Evolutionary conservation across 768 basidiomycete genomes (phyloP), one percentile per base, ranked within the genome.

Genomic region (Brasilioporus rufonigricans): DNA sequence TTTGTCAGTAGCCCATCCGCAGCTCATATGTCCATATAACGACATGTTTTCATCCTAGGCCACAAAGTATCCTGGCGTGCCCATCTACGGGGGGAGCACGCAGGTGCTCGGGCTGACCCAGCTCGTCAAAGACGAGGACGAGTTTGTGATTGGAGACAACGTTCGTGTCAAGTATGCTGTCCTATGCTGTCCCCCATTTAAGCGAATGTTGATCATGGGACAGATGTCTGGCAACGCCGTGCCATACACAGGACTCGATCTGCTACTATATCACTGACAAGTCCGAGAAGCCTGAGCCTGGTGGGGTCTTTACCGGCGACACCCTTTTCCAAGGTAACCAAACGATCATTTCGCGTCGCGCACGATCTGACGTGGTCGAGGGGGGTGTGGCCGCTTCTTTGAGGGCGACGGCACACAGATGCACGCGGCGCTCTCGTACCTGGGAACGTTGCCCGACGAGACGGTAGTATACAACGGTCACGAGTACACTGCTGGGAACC

Each of bases 191-290:
- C 11, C 44, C 36, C 21, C 35, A n/a, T 3, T 29, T 41, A n/a
- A n/a, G 36, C 43, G 33, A 41, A 26, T 35, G 23, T 40, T 63
- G 51, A 61, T 40, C 53, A 51, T 27, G 32, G 31, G 27, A 31
- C 56, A 90, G 91, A 69, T 91, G 89, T 71, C 73, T 93, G 23
- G 86, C 90, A 24, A 94, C 91, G 1, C 91, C 93, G 1, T 95
- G 93, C 72, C 96, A 98, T 70, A 98, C 96, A 4, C 90, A 91
- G 67, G 96, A 98, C 72, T 97, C 95, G 16, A 95, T 96, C 62
- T 97, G 91, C 76, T 98, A 85, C 76, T 80, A 89, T 68, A 80
- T 85, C 51, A 91, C 87, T 31, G 69, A 76, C 21, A 59, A 67
- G 23, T 71, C 81, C 24, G 63, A 75, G 45, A 67, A 70, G 24